Base-by-base conservation (phyloP, 306 rosid species). In the Medicago ruthenica region DNA sequence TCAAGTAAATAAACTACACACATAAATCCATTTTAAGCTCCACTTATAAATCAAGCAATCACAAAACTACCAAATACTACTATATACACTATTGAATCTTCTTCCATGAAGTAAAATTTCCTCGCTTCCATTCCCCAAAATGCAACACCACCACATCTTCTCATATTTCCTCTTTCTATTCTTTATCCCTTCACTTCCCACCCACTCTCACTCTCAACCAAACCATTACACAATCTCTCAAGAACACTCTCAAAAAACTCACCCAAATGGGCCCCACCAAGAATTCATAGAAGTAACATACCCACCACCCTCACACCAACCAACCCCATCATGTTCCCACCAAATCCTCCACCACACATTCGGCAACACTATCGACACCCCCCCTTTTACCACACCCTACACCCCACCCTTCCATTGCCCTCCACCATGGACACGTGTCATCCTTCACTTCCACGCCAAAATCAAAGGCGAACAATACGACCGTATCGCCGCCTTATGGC, bases 401-500 rank as follows among this genome's bases (percentile, higher is more conserved):
- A 13, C 73, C 54, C 92, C 97, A 34, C 92, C 92, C 67, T 5
- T 74, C 5, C 70, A 61, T 31, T 92, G 92, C 74, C 80, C 84
- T n/a, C 8, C 81, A 16, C 87, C 93, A 0, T 86, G 96, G 93
- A 81, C 97, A 63, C 85, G 80, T 73, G 85, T 87, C 59, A 48
- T 79, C 31, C 88, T 92, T 24, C 83, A 80, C 47, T 78, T 90
- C 65, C 88, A 80, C 15, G 96, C 85, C 77, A 37, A 58, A 11
- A 88, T 85, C 74, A 81, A 71, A 47, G 96, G 96, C 67, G 86
- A 90, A 15, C 97, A 92, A 74, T 90, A 88, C 90, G 94, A 90
- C 41, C 96, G 97, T 59, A 87, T 92, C 72, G 84, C 91, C 76
- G 97, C 88, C 67, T 1, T 92, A 8, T 92, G 94, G 96, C 89